Evolutionary conservation across 2,329 filamentous ascomycete genomes (phyloP), one percentile per base, ranked within the genome.

Genomic region (Cladophialophora chaetospira): DNA sequence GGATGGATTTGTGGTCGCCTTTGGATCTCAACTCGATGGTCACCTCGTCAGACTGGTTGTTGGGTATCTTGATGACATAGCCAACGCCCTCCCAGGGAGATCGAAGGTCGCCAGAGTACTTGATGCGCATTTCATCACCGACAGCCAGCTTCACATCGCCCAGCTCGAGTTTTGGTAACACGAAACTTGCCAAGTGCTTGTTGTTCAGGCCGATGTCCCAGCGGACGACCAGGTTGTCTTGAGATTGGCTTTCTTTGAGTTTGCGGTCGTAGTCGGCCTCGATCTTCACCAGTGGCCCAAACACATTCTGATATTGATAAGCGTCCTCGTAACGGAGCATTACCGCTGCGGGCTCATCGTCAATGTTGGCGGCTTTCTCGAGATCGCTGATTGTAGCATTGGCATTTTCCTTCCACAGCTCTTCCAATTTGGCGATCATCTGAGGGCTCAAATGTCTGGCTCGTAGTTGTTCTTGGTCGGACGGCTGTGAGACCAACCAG

Each of bases 191-290:
- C 33, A 96, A 81, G 67, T 97, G 91, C 77, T 97, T 99, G 78
- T 96, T 96, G 78, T 99, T 99, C 44, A 99, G 79, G 63, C 92
- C 94, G 66, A 90, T 86, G 69, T 97, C 91, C 94, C 94, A 99
- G 53, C 90, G 88, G 58, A 99, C 91, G 36, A 92, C 84, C 36
- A 99, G 77, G n/a, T 89, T 89, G 74, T 99, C 94, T 75, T 99
- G 94, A 1, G 91, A 96, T 72, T 99, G 94, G 0, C 93, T 91
- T 72, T 99, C 94, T 76, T 99, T 99, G 67, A 99, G 82, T 75
- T 99, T 97, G 73, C 95, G 93, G 74, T 99, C 94, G 70, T 99
- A 99, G 74, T 99, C 94, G 40, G 94, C 96, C 73, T 99, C 94
- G 74, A 99, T 99, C 78, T 97, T 99, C 68, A 99, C 95, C 11